phyloP scores from a whole-genome alignment of 306 rosid genomes.

The Cucurbita ficifolia region DNA sequence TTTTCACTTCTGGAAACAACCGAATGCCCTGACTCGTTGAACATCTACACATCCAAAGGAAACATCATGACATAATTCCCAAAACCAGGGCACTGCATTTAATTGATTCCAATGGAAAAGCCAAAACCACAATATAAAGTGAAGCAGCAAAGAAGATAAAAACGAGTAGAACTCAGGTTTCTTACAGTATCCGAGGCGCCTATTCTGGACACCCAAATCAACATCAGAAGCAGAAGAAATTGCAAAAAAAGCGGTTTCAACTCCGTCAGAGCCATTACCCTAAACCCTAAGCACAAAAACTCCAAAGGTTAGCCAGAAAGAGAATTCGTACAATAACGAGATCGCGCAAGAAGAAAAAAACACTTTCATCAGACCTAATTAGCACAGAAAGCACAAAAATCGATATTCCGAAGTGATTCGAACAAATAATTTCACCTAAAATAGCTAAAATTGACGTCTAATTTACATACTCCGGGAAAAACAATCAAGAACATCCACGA shows the following conservation, averaged over 20 bases:
- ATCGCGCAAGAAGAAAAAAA: background rate
- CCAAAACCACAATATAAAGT: background rate
- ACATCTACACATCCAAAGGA: conserved; percentile 13
- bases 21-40: conserved; percentile 11
- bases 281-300: conserved; percentile 17
- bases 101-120: background rate
- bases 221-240: conserved; percentile 11
- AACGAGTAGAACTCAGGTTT: background rate
- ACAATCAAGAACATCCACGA: background rate
- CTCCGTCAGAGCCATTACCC: conserved; percentile 13
- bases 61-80: background rate
- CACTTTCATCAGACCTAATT: background rate
- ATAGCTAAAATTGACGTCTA: background rate
- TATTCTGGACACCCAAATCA: conserved; percentile 5
- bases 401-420: background rate
- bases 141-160: background rate
- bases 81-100: background rate
- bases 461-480: background rate
- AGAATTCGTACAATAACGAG: background rate
- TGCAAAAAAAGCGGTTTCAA: conserved; percentile 3
- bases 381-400: background rate
- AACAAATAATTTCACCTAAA: background rate
- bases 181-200: conserved; percentile 27
- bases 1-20: conserved; percentile 20
- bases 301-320: background rate